A percentile compares a stretch with the other conserved stretches of the same genome.
Conservation (phyloP, 78 protist genomes). For the slime mould (Dictyostelium discoideum) region dicty_2.7 NC_007089.4:4389001-4389500, state of each 20-base stretch:
- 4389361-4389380: neutral
- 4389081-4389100: slow-evolving; percentile 48
- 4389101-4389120: slow-evolving; percentile 23
- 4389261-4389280: too few species aligned
- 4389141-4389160: neutral
- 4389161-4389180: neutral
- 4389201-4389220: neutral
- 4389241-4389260: neutral
- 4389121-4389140: slow-evolving; percentile 30
- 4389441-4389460: slow-evolving; percentile 24
- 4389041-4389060: slow-evolving; percentile 45
- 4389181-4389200: slow-evolving; percentile 12
- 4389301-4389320: neutral
- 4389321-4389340: slow-evolving; percentile 6
- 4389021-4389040: neutral
- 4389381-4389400: neutral
- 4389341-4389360: neutral
- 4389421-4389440: slow-evolving; percentile 43
- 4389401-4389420: too few species aligned
- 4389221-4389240: slow-evolving; percentile 16
- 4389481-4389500: slow-evolving; percentile 35
- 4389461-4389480: neutral
- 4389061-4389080: slow-evolving; percentile 17
- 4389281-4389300: neutral
- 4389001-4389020: neutral